These are phyloP conservation scores for Leucaena leucocephala DNA, from an alignment of 306 rosid genomes.

Conservation along the genomic window DNA sequence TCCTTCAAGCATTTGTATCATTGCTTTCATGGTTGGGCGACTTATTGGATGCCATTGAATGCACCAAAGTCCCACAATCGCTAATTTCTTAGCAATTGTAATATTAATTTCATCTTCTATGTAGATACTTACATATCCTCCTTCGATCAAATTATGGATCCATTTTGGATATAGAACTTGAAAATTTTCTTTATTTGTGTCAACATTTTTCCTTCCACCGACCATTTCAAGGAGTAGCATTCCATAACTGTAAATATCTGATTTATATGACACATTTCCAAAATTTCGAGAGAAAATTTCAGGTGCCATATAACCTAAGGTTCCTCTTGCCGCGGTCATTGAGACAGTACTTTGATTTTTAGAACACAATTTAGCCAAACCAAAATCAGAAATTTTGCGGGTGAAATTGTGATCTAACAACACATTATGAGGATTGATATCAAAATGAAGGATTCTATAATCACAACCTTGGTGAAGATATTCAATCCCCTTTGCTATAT, in stretches of 20 bases:
- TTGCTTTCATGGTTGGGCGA: conserved; percentile 32
- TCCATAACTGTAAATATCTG: not conserved
- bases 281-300: not conserved
- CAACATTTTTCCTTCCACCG: not conserved
- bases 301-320: not conserved
- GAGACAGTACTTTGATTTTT: not conserved
- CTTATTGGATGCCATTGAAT: conserved; percentile 27
- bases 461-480: not conserved
- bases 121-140: not conserved
- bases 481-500: not conserved
- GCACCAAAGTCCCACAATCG: conserved; percentile 40
- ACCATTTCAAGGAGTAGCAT: not conserved
- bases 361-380: not conserved
- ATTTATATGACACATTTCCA: not conserved
- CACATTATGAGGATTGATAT: not conserved
- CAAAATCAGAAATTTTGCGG: not conserved
- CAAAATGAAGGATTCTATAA: not conserved
- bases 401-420: not conserved
- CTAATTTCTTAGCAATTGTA: conserved; percentile 19
- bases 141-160: not conserved
- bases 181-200: not conserved
- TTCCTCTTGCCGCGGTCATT: not conserved
- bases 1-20: conserved; percentile 34
- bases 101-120: not conserved
- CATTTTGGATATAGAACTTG: not conserved